phyloP scores from a whole-genome alignment of 2,329 filamentous ascomycete species.

The Verticillium zaregamsianum region DNA sequence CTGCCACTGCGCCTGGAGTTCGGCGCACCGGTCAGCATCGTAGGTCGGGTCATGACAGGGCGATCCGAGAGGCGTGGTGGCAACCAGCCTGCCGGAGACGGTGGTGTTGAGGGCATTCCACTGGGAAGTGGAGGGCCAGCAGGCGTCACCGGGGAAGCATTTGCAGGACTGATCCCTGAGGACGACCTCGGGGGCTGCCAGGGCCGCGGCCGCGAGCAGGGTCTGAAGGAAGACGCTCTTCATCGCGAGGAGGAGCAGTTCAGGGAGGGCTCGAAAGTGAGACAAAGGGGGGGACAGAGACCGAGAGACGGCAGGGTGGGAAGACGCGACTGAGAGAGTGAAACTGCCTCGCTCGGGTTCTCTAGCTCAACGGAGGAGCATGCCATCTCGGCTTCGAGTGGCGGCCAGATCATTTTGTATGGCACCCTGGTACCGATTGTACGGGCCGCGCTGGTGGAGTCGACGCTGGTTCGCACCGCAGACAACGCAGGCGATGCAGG shows the following conservation, averaged over 20 bases:
- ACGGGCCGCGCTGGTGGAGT: background rate
- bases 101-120: conserved; percentile 30
- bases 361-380: background rate
- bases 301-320: background rate
- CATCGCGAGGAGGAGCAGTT: background rate
- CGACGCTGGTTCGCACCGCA: background rate
- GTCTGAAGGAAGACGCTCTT: background rate
- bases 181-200: background rate
- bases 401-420: background rate
- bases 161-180: conserved; percentile 17
- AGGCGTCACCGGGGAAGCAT: conserved; percentile 20
- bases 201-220: background rate
- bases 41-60: conserved; percentile 21
- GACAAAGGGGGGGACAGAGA: background rate
- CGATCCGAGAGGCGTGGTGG: conserved; percentile 26
- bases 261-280: background rate
- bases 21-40: conserved; percentile 20
- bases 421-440: background rate
- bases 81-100: conserved; percentile 23
- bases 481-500: background rate
- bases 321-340: background rate
- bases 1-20: conserved; percentile 21
- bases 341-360: background rate
- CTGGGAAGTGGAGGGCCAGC: conserved; percentile 19
- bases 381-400: background rate